Percentiles rank a stretch among this genome's conserved stretches.
These are phyloP conservation scores for Cryptococcus neoformans DNA, from an alignment of 1,284 basidiomycete genomes.

Conservation along the genomic window DNA sequence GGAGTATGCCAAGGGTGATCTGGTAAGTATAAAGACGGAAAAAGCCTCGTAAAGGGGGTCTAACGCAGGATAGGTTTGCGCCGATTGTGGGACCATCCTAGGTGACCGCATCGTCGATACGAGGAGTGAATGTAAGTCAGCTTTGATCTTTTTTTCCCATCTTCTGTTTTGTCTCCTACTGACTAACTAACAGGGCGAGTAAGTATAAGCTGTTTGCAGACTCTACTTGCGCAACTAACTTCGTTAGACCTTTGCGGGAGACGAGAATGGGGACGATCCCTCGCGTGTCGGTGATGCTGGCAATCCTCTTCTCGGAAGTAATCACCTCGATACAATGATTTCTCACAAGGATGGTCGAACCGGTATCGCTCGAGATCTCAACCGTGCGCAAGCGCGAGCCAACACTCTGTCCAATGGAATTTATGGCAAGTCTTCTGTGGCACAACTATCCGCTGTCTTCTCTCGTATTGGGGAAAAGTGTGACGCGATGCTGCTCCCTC, in stretches of 20 bases:
- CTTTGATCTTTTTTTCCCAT: no score
- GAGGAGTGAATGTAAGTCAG: slow-evolving; percentile 70
- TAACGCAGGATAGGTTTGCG: slow-evolving; percentile 58
- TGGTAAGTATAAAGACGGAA: slow-evolving; percentile 56
- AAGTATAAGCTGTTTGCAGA: slow-evolving; percentile 48
- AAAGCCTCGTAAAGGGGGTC: no score
- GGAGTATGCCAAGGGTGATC: slow-evolving; percentile 95
- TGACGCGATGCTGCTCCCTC: slow-evolving; percentile 84
- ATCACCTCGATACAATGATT: slow-evolving; percentile 76
- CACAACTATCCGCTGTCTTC: slow-evolving; percentile 86
- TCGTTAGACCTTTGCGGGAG: slow-evolving; percentile 91
- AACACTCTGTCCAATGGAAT: slow-evolving; percentile 59
- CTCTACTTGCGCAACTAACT: slow-evolving; percentile 1
- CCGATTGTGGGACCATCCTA: slow-evolving; percentile 89
- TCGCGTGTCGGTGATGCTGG: slow-evolving; percentile 98
- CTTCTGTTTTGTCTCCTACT: no score
- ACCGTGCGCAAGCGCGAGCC: slow-evolving; percentile 72
- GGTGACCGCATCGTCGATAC: slow-evolving; percentile 98
- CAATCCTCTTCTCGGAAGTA: slow-evolving; percentile 70
- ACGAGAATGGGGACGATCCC: slow-evolving; percentile 93
- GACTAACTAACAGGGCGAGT: slow-evolving; percentile 38
- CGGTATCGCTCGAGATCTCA: slow-evolving; percentile 85
- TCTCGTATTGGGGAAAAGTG: slow-evolving; percentile 94
- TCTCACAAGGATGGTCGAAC: slow-evolving; percentile 92
- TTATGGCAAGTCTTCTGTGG: slow-evolving; percentile 77